Conservation (phyloP, 352 stramenopile genomes). For the Globisporangium iwayamae region DNA sequence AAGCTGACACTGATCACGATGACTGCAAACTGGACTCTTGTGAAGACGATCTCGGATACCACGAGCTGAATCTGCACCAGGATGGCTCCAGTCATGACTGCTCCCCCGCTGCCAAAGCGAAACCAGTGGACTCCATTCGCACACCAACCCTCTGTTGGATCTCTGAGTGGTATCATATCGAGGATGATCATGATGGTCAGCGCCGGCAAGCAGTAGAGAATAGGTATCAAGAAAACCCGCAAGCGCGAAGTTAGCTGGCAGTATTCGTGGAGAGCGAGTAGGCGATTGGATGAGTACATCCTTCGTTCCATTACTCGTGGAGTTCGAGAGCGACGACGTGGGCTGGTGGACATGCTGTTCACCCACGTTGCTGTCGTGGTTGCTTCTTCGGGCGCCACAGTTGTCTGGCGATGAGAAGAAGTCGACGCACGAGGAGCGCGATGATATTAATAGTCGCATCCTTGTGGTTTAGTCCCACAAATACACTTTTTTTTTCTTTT, state of each 20-base stretch:
- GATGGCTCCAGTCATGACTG: background rate
- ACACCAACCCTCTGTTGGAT: background rate
- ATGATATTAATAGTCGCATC: too few relatives aligned
- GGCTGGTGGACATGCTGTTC: too few relatives aligned
- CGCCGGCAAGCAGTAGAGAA: background rate
- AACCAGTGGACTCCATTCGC: background rate
- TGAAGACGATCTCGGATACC: background rate
- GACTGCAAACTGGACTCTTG: background rate
- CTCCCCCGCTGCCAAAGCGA: background rate
- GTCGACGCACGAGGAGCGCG: too few relatives aligned
- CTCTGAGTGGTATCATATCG: too few relatives aligned
- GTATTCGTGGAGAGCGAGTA: background rate
- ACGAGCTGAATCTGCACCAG: background rate
- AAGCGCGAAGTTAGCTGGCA: background rate
- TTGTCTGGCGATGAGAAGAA: too few relatives aligned
- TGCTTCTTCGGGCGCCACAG: too few relatives aligned
- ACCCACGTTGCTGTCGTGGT: too few relatives aligned
- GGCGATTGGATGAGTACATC: background rate
- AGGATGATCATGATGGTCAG: background rate
- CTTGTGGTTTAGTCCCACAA: too few relatives aligned
- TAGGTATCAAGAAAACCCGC: background rate
- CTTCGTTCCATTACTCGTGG: background rate
- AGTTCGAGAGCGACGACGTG: too few relatives aligned
- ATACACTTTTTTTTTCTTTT: too few relatives aligned
- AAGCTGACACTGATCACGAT: background rate